phyloP scores from a whole-genome alignment of 768 basidiomycete genomes.

The Termitomyces sp. region DNA sequence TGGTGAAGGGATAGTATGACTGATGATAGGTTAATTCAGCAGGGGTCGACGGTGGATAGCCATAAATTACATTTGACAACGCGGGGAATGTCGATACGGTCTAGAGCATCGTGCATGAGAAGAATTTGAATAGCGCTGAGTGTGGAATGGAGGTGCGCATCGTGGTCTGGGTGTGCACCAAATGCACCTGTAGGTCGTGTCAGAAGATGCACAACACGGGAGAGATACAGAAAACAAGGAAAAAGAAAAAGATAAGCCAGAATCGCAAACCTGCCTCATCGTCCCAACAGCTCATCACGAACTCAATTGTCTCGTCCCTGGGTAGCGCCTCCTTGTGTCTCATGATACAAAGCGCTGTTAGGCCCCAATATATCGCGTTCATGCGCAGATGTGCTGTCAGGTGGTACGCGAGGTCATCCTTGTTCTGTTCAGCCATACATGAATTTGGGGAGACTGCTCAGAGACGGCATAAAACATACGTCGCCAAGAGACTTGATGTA shows the following conservation, averaged over 20 bases:
- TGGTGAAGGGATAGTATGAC: slow-evolving; percentile 85
- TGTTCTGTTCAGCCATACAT: slow-evolving; percentile 41
- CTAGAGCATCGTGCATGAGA: slow-evolving; percentile 75
- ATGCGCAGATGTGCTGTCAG: slow-evolving; percentile 89
- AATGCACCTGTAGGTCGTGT: slow-evolving; percentile 65
- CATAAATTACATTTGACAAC: slow-evolving; percentile 62
- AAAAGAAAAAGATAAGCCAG: background rate
- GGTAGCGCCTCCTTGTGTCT: slow-evolving; percentile 72
- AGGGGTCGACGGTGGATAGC: background rate
- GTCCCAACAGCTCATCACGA: slow-evolving; percentile 95
- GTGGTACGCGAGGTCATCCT: slow-evolving; percentile 84
- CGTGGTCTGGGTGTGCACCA: slow-evolving; percentile 89
- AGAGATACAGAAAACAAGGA: background rate
- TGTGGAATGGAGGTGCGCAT: slow-evolving; percentile 84
- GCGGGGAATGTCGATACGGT: slow-evolving; percentile 63
- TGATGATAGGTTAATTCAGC: slow-evolving; percentile 22
- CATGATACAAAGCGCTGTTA: slow-evolving; percentile 84
- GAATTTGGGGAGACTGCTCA: background rate
- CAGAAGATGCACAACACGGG: background rate
- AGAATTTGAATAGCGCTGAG: slow-evolving; percentile 92
- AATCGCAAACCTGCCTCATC: slow-evolving; percentile 64
- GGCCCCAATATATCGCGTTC: slow-evolving; percentile 97
- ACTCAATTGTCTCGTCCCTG: slow-evolving; percentile 78
- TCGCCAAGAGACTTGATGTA: slow-evolving; percentile 77
- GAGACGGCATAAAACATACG: slow-evolving; percentile 28